Conservation (phyloP, 176 grass and related monocot species). For the Bolboschoenus planiculmis region DNA sequence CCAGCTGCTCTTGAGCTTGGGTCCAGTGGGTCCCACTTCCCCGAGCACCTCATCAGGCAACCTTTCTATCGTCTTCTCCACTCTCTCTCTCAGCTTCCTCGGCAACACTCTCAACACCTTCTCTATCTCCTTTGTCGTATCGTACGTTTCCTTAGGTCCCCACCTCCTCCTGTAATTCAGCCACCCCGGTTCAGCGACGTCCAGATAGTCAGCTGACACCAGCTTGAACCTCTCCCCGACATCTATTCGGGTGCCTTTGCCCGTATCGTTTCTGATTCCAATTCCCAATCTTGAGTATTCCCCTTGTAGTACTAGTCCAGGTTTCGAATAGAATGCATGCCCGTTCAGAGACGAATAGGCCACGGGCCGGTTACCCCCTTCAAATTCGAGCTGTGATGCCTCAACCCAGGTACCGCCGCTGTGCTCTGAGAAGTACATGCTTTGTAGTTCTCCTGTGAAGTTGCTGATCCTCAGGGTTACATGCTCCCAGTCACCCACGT, state of each 20-base stretch:
- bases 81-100: conserved; percentile 17
- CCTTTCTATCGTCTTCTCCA: conserved; percentile 35
- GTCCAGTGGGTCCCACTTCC: conserved; percentile 74
- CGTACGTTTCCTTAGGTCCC: conserved; percentile 76
- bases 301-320: conserved; percentile 61
- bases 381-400: conserved; percentile 58
- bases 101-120: conserved; percentile 52
- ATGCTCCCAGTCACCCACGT: conserved; percentile 97
- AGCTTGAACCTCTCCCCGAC: conserved; percentile 41
- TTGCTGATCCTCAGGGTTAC: conserved; percentile 80
- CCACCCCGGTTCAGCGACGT: conserved; percentile 47
- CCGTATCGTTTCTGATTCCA: conserved; percentile 78
- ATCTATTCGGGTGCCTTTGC: conserved; percentile 50
- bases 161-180: conserved; percentile 58
- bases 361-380: conserved; percentile 33
- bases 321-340: conserved; percentile 59
- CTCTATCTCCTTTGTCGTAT: conserved; percentile 53
- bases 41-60: conserved; percentile 46
- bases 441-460: conserved; percentile 52
- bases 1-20: conserved; percentile 66
- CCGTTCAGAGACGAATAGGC: conserved; percentile 60
- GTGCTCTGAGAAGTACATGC: conserved; percentile 66
- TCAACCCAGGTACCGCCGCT: conserved; percentile 54
- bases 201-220: conserved; percentile 63
- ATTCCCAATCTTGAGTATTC: conserved; percentile 36